A percentile compares a stretch with the other conserved stretches of the same genome.
These are phyloP conservation scores for Plasmodium billcollinsi DNA, from an alignment of 169 alveolate genomes.

Conservation along the genomic window DNA sequence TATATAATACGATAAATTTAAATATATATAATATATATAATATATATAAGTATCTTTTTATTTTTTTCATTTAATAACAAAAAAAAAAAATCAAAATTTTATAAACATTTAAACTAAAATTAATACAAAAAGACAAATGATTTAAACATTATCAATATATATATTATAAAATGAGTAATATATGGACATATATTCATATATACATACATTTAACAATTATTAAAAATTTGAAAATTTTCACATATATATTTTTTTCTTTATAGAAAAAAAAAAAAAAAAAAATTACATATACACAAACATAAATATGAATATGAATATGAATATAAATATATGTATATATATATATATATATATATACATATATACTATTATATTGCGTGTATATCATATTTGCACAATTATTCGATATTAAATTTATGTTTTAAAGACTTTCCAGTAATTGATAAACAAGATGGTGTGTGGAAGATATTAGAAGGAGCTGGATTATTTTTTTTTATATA, in stretches of 20 bases:
- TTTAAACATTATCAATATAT: too few species aligned
- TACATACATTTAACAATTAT: too few species aligned
- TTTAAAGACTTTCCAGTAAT: conserved; percentile 16
- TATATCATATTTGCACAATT: background rate
- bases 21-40: too few species aligned
- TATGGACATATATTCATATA: too few species aligned
- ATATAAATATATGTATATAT: background rate
- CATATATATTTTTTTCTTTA: background rate
- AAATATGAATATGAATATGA: background rate
- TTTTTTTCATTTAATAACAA: too few species aligned
- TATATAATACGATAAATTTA: too few species aligned
- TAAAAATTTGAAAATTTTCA: too few species aligned
- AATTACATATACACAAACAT: conserved; percentile 3
- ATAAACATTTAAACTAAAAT: too few species aligned
- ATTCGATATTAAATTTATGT: conserved; percentile 44
- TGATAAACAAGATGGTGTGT: conserved; percentile 12
- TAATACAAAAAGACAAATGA: too few species aligned
- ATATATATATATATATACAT: background rate
- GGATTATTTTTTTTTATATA: conserved; percentile 1
- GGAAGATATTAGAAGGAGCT: conserved; percentile 6
- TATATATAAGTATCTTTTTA: too few species aligned
- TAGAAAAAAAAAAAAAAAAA: conserved; percentile 16
- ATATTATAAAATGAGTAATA: too few species aligned
- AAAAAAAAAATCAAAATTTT: too few species aligned
- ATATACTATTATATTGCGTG: background rate